Percentiles rank a stretch among this genome's conserved stretches.
Conservation (phyloP, 208 protist species). For the Wallacemonas sp. region DNA sequence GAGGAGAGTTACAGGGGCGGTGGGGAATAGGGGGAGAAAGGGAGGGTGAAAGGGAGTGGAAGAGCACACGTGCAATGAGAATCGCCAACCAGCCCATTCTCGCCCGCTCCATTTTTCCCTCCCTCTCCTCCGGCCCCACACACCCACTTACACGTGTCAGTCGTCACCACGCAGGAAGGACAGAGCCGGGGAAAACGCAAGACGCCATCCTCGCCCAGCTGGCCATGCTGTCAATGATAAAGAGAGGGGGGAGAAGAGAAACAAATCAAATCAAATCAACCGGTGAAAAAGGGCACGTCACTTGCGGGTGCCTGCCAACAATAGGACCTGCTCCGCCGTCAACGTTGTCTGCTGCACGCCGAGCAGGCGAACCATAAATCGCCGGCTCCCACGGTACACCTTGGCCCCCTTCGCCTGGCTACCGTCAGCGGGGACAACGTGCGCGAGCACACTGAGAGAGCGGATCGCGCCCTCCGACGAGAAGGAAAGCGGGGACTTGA, state of each 20-base stretch:
- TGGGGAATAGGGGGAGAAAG: no score
- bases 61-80: no score
- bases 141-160: neutral
- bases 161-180: neutral
- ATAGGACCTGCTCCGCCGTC: constrained; percentile 50
- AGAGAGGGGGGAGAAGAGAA: no score
- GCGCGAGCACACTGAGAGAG: constrained; percentile 35
- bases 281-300: no score
- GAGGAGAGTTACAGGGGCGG: no score
- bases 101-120: neutral
- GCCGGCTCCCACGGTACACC: constrained; percentile 23
- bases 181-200: neutral
- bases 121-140: neutral
- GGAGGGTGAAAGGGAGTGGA: no score
- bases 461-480: constrained; percentile 29
- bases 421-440: constrained; percentile 4
- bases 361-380: constrained; percentile 45
- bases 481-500: constrained; percentile 32
- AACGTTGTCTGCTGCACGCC: constrained; percentile 59
- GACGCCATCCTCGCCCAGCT: no score
- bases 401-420: neutral
- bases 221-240: no score
- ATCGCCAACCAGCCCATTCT: no score
- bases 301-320: constrained; percentile 23
- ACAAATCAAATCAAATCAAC: no score